phyloP scores from a whole-genome alignment of 345 rosid genomes.

The Citrus medica region DNA sequence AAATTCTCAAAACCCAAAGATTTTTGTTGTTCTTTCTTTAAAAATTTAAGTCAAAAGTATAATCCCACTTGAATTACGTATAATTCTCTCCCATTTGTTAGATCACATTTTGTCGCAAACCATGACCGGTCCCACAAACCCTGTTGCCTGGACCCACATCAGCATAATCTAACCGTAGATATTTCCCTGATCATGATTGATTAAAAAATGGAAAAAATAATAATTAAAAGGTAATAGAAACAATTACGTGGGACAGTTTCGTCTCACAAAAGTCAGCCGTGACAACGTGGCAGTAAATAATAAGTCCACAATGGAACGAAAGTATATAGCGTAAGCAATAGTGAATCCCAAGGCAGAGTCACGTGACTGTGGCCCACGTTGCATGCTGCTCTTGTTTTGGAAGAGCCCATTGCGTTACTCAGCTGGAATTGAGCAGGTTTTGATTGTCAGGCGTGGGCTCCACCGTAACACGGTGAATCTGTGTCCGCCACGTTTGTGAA shows the following conservation, averaged over 20 bases:
- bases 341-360: conserved; percentile 40
- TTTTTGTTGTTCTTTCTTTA: background rate
- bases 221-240: background rate
- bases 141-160: background rate
- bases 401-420: background rate
- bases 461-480: conserved; percentile 23
- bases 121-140: conserved; percentile 7
- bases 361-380: conserved; percentile 41
- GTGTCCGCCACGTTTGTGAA: conserved; percentile 21
- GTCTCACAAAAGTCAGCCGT: background rate
- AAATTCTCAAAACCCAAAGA: background rate
- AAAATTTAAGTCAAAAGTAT: background rate
- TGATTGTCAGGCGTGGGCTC: conserved; percentile 29
- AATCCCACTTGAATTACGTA: background rate
- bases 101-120: conserved; percentile 14
- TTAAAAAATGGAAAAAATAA: too few species aligned
- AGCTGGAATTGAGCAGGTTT: conserved; percentile 31
- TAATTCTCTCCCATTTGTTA: background rate
- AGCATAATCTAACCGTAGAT: conserved; percentile 5
- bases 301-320: background rate
- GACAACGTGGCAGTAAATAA: conserved; percentile 26
- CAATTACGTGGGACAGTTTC: conserved; percentile 11
- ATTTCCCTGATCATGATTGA: background rate
- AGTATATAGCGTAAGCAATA: background rate
- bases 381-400: background rate